These are phyloP conservation scores for Calonectria pauciramosa DNA, from an alignment of 2,329 filamentous ascomycete genomes.

Conservation along the genomic window DNA sequence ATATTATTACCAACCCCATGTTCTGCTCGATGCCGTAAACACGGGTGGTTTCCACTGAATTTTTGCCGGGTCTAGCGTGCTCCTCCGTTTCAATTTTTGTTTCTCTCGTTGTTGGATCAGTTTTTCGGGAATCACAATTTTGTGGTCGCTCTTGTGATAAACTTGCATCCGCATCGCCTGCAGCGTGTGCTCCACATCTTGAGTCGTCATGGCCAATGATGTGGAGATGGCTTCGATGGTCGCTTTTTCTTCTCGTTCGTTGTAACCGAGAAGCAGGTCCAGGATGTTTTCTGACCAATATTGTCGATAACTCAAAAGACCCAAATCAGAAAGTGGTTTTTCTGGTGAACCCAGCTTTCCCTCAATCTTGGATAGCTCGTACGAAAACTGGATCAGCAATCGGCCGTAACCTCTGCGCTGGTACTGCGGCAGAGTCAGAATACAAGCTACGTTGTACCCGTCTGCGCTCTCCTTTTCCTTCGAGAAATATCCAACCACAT, in stretches of 20 bases:
- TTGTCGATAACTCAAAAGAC: conserved; percentile 92
- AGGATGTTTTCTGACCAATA: conserved; percentile 98
- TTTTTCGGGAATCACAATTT: conserved; percentile 91
- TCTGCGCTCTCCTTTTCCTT: conserved; percentile 99
- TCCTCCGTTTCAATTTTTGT: conserved; percentile 82
- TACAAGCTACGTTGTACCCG: conserved; percentile 98
- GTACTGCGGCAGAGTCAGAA: conserved; percentile 95
- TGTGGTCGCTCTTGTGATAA: conserved; percentile 96
- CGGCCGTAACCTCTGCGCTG: conserved; percentile 95
- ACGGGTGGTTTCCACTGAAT: conserved; percentile 97
- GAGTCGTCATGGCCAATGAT: conserved; percentile 92
- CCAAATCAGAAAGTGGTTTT: conserved; percentile 94
- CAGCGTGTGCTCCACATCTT: conserved; percentile 94
- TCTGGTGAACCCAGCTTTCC: conserved; percentile 95
- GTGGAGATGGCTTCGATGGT: conserved; percentile 89
- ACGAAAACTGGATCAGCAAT: conserved; percentile 95
- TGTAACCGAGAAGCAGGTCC: conserved; percentile 82
- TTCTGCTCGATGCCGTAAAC: conserved; percentile 89
- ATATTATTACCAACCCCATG: conserved; percentile 89
- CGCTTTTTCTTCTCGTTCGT: conserved; percentile 77
- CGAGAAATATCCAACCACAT: conserved; percentile 99
- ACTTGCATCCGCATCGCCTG: conserved; percentile 95
- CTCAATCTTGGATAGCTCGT: conserved; percentile 96
- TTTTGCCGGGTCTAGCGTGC: conserved; percentile 80
- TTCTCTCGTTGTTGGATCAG: conserved; percentile 85